Percentiles rank a stretch among this genome's conserved stretches.
Evolutionary conservation across 2,329 filamentous ascomycete species (phyloP).

Genomic region (Trichoderma semiorbis): DNA sequence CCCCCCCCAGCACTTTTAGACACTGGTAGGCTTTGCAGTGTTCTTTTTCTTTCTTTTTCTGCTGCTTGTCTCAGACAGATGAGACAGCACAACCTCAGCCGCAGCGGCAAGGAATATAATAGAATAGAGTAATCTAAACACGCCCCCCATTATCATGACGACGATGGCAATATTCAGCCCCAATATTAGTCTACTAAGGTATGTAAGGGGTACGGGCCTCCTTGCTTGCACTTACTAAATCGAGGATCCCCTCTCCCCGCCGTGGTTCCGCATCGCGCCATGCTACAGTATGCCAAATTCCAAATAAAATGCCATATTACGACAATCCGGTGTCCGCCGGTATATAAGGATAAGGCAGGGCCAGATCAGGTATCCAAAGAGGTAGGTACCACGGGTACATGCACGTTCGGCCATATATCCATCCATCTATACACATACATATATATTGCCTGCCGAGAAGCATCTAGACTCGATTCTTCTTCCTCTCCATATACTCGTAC

Average conservation of each 20-base stretch:
- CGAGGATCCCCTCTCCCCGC: background rate
- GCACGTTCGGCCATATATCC: background rate
- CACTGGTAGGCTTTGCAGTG: background rate
- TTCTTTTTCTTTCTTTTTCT: background rate
- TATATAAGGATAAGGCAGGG: background rate
- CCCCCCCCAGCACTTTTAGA: background rate
- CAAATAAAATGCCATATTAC: background rate
- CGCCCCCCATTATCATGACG: background rate
- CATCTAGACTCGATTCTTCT: background rate
- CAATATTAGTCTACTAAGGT: background rate
- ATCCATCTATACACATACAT: background rate
- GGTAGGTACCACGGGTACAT: background rate
- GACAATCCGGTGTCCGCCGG: background rate
- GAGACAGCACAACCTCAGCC: background rate
- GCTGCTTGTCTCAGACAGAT: background rate
- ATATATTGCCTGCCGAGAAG: background rate
- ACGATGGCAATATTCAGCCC: background rate
- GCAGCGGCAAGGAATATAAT: background rate
- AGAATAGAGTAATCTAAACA: background rate
- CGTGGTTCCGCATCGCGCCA: slow-evolving; percentile 12
- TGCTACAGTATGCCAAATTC: background rate
- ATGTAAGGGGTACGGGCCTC: background rate
- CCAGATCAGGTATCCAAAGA: background rate
- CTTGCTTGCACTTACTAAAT: background rate
- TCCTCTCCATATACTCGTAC: background rate